Conservation (phyloP, 1,139 yeast species). For the Kodamaea plutei region DNA sequence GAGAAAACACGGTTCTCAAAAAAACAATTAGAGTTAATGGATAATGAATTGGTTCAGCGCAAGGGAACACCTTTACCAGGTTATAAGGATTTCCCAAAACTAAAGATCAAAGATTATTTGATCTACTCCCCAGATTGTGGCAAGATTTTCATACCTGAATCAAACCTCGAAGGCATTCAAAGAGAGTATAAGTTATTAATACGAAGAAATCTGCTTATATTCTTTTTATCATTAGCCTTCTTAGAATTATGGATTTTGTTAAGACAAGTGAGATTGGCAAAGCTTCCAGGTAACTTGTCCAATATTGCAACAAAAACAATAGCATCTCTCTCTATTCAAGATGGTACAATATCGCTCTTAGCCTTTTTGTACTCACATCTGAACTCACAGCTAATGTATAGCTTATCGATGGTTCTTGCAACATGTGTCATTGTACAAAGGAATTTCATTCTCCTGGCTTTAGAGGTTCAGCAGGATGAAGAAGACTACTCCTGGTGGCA, state of each 20-base stretch:
- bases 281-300: conserved; percentile 73
- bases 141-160: conserved; percentile 35
- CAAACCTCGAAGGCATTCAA: conserved; percentile 45
- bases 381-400: conserved; percentile 63
- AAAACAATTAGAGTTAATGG: conserved; percentile 56
- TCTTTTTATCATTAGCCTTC: conserved; percentile 41
- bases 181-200: background rate
- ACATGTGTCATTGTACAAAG: conserved; percentile 74
- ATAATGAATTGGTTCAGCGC: conserved; percentile 70
- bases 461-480: conserved; percentile 75
- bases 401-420: conserved; percentile 66
- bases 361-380: conserved; percentile 37
- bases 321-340: conserved; percentile 69
- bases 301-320: conserved; percentile 32
- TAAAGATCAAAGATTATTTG: conserved; percentile 52
- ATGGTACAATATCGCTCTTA: conserved; percentile 63
- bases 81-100: conserved; percentile 42
- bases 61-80: conserved; percentile 66
- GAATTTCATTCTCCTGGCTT: conserved; percentile 67
- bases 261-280: conserved; percentile 65
- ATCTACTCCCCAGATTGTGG: conserved; percentile 92
- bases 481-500: conserved; percentile 61
- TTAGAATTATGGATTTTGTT: conserved; percentile 32
- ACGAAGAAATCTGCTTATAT: conserved; percentile 39
- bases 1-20: conserved; percentile 52